Conservation (phyloP, 495 filamentous ascomycete species). For the Melanomma pulvis-pyrius region DNA sequence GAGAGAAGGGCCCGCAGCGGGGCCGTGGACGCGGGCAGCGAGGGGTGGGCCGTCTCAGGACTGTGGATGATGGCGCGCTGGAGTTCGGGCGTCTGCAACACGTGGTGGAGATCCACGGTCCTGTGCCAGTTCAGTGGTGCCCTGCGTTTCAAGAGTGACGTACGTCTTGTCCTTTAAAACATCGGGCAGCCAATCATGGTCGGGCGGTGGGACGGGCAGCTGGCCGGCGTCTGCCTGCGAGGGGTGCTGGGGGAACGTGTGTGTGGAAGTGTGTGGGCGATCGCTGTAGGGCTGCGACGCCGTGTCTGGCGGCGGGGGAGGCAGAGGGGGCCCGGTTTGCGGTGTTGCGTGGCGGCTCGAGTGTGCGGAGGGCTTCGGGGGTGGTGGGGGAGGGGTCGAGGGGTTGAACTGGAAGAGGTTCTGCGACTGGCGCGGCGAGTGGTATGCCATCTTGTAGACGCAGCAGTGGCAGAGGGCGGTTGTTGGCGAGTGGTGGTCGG, state of each 20-base stretch:
- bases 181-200: conserved; percentile 47
- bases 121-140: conserved; percentile 31
- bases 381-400: conserved; percentile 46
- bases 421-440: conserved; percentile 39
- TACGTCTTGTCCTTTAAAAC: conserved; percentile 47
- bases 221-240: conserved; percentile 19
- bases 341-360: conserved; percentile 42
- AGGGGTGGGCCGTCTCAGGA: conserved; percentile 68
- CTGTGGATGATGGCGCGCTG: conserved; percentile 51
- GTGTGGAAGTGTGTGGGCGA: conserved; percentile 13
- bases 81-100: conserved; percentile 43
- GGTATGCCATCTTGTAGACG: conserved; percentile 32
- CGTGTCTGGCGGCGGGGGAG: conserved; percentile 44
- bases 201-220: conserved; percentile 36
- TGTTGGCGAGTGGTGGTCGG: neutral
- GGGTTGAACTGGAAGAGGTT: conserved; percentile 41
- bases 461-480: neutral
- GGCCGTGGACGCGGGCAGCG: conserved; percentile 56
- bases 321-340: conserved; percentile 44
- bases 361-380: conserved; percentile 46
- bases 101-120: conserved; percentile 46
- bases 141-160: conserved; percentile 14
- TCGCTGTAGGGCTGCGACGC: conserved; percentile 30
- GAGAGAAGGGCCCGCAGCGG: conserved; percentile 64
- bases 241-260: conserved; percentile 26